phyloP scores from a whole-genome alignment of 176 grass and related monocot genomes.

The Bonia amplexicaulis region DNA sequence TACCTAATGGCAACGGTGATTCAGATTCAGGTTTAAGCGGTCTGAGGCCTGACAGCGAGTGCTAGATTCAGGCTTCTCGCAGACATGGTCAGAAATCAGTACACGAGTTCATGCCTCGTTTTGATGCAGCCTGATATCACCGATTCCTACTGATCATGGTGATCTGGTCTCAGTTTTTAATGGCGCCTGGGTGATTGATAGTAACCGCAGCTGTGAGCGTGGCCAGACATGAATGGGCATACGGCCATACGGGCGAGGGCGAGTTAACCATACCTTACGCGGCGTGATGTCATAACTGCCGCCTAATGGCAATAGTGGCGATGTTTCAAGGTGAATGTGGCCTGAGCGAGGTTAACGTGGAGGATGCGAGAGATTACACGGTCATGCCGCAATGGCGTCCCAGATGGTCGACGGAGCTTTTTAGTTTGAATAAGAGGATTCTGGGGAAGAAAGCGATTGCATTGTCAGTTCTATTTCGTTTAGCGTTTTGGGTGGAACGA shows the following conservation, averaged over 20 bases:
- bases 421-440: too few relatives aligned
- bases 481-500: too few relatives aligned
- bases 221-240: not conserved
- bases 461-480: too few relatives aligned
- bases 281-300: constrained; percentile 17
- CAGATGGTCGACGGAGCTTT: too few relatives aligned
- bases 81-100: constrained; percentile 28
- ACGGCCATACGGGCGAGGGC: not conserved
- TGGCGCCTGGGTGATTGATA: constrained; percentile 23
- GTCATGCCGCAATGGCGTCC: too few relatives aligned
- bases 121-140: not conserved
- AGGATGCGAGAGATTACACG: too few relatives aligned
- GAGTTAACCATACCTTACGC: constrained; percentile 5
- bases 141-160: constrained; percentile 1
- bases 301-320: not conserved
- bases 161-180: constrained; percentile 12
- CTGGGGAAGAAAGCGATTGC: too few relatives aligned
- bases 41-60: constrained; percentile 12
- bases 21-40: constrained; percentile 10
- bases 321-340: constrained; percentile 18
- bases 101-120: constrained; percentile 17
- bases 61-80: constrained; percentile 8
- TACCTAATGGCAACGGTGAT: constrained; percentile 12
- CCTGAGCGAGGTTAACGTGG: not conserved
- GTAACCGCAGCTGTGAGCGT: constrained; percentile 12